These are phyloP conservation scores for thale cress (Arabidopsis thaliana) DNA, from an alignment of 345 rosid species.

Conservation along the genomic window TAIR10.1 NC_003070.9:10351001-10351500, in stretches of 20 bases:
- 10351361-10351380: slow-evolving; percentile 58
- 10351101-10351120: slow-evolving; percentile 4
- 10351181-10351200: not conserved
- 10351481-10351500: slow-evolving; percentile 54
- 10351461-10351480: slow-evolving; percentile 22
- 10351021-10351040: slow-evolving; percentile 90
- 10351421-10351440: slow-evolving; percentile 71
- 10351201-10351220: not conserved
- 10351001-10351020: slow-evolving; percentile 95
- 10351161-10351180: slow-evolving; percentile 25
- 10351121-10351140: not conserved
- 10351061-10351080: slow-evolving; percentile 68
- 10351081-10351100: slow-evolving; percentile 28
- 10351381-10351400: slow-evolving; percentile 54
- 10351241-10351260: slow-evolving; percentile 92
- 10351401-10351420: slow-evolving; percentile 86
- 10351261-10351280: slow-evolving; percentile 70
- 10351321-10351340: slow-evolving; percentile 94
- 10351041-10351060: slow-evolving; percentile 77
- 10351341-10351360: slow-evolving; percentile 70
- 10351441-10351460: not conserved
- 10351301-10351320: slow-evolving; percentile 79
- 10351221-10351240: slow-evolving; percentile 27
- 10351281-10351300: slow-evolving; percentile 90
- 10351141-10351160: not conserved